Evolutionary conservation across 2,329 filamentous ascomycete species (phyloP).

Genomic region (Trichoderma simmonsii): DNA sequence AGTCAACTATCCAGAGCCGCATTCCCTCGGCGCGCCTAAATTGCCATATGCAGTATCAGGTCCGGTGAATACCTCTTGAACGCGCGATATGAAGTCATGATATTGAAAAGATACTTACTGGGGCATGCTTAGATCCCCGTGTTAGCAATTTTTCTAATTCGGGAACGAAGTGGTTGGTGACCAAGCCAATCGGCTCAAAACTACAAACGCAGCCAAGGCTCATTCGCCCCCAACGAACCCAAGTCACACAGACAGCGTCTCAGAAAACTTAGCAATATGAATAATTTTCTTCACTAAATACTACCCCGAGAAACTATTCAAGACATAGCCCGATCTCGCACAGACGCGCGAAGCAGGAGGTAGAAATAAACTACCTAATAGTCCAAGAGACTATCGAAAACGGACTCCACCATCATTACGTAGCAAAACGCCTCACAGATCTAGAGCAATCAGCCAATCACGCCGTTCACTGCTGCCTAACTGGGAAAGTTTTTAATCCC

Average conservation of each 20-base stretch:
- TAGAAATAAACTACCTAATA: background rate
- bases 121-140: background rate
- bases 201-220: background rate
- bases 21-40: background rate
- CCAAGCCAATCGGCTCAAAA: background rate
- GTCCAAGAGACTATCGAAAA: background rate
- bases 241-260: background rate
- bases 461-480: background rate
- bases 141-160: background rate
- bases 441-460: background rate
- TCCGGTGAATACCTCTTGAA: background rate
- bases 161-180: background rate
- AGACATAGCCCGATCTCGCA: rapidly evolving
- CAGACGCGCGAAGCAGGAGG: background rate
- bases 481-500: background rate
- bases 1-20: background rate
- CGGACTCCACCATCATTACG: background rate
- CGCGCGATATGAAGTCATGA: background rate
- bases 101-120: background rate
- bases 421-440: background rate
- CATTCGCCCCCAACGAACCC: too few species aligned
- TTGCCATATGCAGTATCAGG: background rate
- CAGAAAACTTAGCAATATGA: background rate
- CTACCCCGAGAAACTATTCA: rapidly evolving
- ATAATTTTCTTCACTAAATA: background rate